phyloP scores from a whole-genome alignment of 768 basidiomycete genomes.

The Leccinum pellstonianum region DNA sequence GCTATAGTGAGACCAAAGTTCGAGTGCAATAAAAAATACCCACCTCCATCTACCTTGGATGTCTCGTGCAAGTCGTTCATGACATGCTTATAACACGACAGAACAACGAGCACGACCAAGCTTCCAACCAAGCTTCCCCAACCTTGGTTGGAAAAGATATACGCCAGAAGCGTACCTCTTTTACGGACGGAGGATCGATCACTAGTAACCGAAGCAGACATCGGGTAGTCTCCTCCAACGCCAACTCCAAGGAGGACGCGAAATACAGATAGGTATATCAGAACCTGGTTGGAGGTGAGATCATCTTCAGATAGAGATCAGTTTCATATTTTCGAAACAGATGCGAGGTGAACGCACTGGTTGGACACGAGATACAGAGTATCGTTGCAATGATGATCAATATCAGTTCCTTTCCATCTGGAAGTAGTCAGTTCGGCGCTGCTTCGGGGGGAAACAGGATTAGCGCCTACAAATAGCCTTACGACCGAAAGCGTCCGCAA shows the following conservation, averaged over 20 bases:
- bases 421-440: constrained; percentile 3
- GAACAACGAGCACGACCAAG: constrained; percentile 60
- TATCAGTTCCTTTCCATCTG: constrained; percentile 71
- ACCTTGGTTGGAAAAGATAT: constrained; percentile 26
- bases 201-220: too few relatives aligned
- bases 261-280: constrained; percentile 65
- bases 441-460: neutral
- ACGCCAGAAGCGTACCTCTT: too few relatives aligned
- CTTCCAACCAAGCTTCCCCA: constrained; percentile 65
- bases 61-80: constrained; percentile 60
- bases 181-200: too few relatives aligned
- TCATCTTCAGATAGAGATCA: constrained; percentile 32
- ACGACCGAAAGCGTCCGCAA: constrained; percentile 65
- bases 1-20: neutral
- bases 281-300: constrained; percentile 46
- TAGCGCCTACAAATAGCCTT: constrained; percentile 56
- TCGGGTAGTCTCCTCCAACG: too few relatives aligned
- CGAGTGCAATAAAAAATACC: constrained; percentile 31
- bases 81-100: constrained; percentile 58
- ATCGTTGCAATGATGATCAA: constrained; percentile 78
- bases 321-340: neutral
- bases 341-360: constrained; percentile 35
- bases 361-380: constrained; percentile 62
- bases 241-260: constrained; percentile 70
- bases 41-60: constrained; percentile 66